Evolutionary conservation across 2,329 filamentous ascomycete genomes (phyloP).

Genomic region (Colletotrichum lindemuthianum): DNA sequence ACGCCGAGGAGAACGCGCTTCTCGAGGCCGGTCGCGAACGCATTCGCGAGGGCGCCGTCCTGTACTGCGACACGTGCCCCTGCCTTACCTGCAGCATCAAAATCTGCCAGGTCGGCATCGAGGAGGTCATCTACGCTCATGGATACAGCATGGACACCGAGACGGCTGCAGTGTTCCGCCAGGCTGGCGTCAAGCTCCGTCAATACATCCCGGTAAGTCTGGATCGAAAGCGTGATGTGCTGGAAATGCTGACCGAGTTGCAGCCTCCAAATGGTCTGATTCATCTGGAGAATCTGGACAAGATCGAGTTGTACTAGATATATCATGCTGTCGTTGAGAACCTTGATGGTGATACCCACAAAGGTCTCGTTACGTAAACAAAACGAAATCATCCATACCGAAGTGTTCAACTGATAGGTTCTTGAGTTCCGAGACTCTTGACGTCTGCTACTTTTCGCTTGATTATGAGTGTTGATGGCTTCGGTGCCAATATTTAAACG

Average conservation of each 20-base stretch:
- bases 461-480: no score
- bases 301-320: constrained; percentile 51
- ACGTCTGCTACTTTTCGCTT: no score
- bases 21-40: constrained; percentile 93
- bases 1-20: constrained; percentile 97
- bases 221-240: constrained; percentile 6
- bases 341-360: not conserved
- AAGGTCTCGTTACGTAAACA: no score
- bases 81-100: constrained; percentile 99
- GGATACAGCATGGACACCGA: constrained; percentile 94
- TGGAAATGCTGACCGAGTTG: constrained; percentile 36
- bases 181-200: constrained; percentile 84
- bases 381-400: no score
- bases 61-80: constrained; percentile 97
- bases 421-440: no score
- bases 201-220: constrained; percentile 85
- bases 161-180: constrained; percentile 82
- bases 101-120: constrained; percentile 95
- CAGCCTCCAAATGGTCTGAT: constrained; percentile 73
- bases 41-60: constrained; percentile 80
- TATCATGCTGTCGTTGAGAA: not conserved
- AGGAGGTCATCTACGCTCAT: constrained; percentile 93
- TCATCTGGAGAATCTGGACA: constrained; percentile 71
- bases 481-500: no score
- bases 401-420: no score